Conservation (phyloP, 2,329 filamentous ascomycete genomes). For the Penicillium sp. region DNA sequence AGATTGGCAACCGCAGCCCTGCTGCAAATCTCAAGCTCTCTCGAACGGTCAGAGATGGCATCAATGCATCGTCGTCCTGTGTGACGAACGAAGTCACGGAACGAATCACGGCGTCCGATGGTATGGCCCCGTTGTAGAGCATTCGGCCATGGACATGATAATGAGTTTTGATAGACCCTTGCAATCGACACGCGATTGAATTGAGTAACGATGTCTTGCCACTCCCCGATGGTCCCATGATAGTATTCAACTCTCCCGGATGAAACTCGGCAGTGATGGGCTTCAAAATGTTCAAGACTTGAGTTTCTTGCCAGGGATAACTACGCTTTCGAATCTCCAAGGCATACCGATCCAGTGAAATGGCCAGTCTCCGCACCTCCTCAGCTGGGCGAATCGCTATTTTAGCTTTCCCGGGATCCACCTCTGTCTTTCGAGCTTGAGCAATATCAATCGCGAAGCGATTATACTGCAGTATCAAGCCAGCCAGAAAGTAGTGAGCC, state of each 20-base stretch:
- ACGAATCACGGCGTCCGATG: constrained; percentile 67
- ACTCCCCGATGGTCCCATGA: constrained; percentile 77
- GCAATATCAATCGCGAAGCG: constrained; percentile 70
- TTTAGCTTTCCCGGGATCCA: constrained; percentile 70
- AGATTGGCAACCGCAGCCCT: constrained; percentile 67
- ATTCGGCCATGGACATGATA: constrained; percentile 65
- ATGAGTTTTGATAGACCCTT: constrained; percentile 60
- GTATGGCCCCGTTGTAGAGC: constrained; percentile 68
- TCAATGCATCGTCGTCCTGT: constrained; percentile 73
- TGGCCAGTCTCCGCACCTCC: constrained; percentile 62
- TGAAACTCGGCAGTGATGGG: constrained; percentile 67
- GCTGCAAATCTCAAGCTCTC: constrained; percentile 73
- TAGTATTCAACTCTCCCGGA: constrained; percentile 69
- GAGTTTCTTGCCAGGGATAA: constrained; percentile 47
- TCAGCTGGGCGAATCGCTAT: constrained; percentile 57
- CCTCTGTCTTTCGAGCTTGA: constrained; percentile 57
- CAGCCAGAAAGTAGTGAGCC: constrained; percentile 63
- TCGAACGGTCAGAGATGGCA: constrained; percentile 72
- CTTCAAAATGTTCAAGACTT: constrained; percentile 57
- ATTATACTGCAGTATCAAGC: constrained; percentile 62
- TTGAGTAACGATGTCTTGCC: constrained; percentile 76
- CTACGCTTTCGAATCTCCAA: constrained; percentile 65
- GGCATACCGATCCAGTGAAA: constrained; percentile 64
- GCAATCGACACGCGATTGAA: constrained; percentile 67
- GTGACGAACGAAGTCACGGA: constrained; percentile 76